Base-by-base conservation (phyloP, 129 eudicot genomes). In the Helichrysum umbraculigerum region DNA sequence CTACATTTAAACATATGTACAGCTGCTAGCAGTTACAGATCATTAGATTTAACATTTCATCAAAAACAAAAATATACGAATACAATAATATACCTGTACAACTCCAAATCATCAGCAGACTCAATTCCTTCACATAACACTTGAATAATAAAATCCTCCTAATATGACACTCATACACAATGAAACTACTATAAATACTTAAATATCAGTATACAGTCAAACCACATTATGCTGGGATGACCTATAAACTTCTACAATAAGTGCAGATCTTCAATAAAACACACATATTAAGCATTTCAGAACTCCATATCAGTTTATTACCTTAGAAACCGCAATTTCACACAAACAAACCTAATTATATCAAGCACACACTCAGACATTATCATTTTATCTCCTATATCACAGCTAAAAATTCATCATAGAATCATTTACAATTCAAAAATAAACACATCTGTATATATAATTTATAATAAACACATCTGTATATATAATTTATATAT, bases 371-470 rank as follows among this genome's bases (percentile, higher is more conserved):
- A 11, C 17, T 54, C 39, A n/a, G 56, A 66, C 25, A 44, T 21
- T 30, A 80, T 42, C 71, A 41, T 21, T 58, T 57, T 10, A 51
- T 74, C 28, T 15, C 58, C 69, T 32, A 57, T 54, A 25, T 25
- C 28, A 67, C 79, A 74, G 41, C 17, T 20, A 66, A 71, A 57
- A 58, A 66, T 73, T 58, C 7, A 56, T 73, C 75, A 15, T 12
- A 57, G 33, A 35, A 4, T 65, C 50, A 20, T 54, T 67, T 57
- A 54, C n/a, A 68, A 52, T 65, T 34, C 70, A 66, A 37, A n/a
- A 70, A 73, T 8, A 71, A n/a, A 56, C 66, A 79, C 54, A 37
- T 61, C 60, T 67, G 78, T 41, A 29, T 72, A 19, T 64, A 56
- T 5, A 29, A 25, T 20, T 56, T 19, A n/a, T 1, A 63, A 73